These are phyloP conservation scores for Chytriomyces sp. DNA, from an alignment of 192 early-diverging fungal genomes.

Conservation along the genomic window DNA sequence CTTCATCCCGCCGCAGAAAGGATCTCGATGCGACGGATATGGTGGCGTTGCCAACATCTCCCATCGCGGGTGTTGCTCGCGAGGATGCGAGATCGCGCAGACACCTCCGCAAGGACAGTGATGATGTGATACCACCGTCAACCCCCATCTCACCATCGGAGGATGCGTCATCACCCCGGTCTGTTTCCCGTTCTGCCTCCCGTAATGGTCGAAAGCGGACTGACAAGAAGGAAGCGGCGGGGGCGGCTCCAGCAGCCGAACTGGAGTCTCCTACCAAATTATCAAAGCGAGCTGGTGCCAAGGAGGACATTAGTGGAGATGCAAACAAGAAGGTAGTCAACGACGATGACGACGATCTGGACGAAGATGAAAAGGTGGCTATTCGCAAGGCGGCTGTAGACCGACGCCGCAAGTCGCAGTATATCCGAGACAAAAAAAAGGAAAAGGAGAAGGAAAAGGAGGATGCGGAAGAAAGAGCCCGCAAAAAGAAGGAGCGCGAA, in stretches of 20 bases:
- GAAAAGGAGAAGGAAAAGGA: slow-evolving; percentile 8
- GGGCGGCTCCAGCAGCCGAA: no score
- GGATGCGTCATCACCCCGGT: background rate
- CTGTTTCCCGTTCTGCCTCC: no score
- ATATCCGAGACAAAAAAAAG: slow-evolving; percentile 16
- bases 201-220: no score
- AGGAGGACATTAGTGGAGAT: no score
- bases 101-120: background rate
- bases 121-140: background rate
- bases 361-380: slow-evolving; percentile 3
- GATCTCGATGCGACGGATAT: background rate
- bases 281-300: no score
- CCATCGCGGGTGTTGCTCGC: no score
- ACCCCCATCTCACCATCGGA: background rate
- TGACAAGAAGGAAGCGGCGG: no score
- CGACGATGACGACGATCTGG: background rate
- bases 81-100: no score
- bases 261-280: no score
- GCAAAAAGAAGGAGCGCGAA: slow-evolving; percentile 16
- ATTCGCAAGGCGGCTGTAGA: slow-evolving; percentile 10
- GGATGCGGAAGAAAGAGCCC: slow-evolving; percentile 13
- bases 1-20: background rate
- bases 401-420: slow-evolving; percentile 20
- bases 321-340: background rate
- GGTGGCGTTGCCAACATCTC: background rate